phyloP scores from a whole-genome alignment of 345 rosid species.

The Euphorbia lathyris region DNA sequence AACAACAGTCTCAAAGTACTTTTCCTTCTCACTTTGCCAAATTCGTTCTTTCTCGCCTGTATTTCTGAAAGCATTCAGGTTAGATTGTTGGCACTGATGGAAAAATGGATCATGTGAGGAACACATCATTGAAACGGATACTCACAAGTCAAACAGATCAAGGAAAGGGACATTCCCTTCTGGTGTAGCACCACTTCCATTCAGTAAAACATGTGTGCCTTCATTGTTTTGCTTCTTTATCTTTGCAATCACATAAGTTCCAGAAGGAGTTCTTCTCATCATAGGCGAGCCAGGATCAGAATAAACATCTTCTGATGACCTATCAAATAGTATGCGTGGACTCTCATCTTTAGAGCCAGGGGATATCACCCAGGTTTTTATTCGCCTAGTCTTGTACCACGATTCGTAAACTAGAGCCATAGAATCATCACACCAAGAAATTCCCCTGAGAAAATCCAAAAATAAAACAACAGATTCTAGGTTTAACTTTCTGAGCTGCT shows the following conservation, averaged over 20 bases:
- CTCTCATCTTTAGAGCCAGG: constrained; percentile 62
- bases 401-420: constrained; percentile 91
- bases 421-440: constrained; percentile 95
- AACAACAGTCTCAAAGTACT: constrained; percentile 77
- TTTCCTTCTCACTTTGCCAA: constrained; percentile 96
- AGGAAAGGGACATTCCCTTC: constrained; percentile 97
- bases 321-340: constrained; percentile 82
- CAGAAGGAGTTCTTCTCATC: constrained; percentile 75
- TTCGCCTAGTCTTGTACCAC: constrained; percentile 91
- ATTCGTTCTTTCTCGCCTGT: constrained; percentile 91
- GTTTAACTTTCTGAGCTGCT: constrained; percentile 9
- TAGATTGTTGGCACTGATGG: constrained; percentile 21
- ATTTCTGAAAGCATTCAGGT: constrained; percentile 59
- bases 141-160: constrained; percentile 97
- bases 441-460: constrained; percentile 53
- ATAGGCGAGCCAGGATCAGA: constrained; percentile 99
- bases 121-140: constrained; percentile 10
- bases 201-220: constrained; percentile 62
- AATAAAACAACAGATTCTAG: constrained; percentile 4
- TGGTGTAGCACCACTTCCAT: constrained; percentile 95
- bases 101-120: not conserved
- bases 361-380: constrained; percentile 87
- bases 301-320: constrained; percentile 97
- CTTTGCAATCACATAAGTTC: constrained; percentile 83
- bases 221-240: constrained; percentile 71